These are phyloP conservation scores for Mycena leptocephala DNA, from an alignment of 768 basidiomycete species.

Conservation along the genomic window DNA sequence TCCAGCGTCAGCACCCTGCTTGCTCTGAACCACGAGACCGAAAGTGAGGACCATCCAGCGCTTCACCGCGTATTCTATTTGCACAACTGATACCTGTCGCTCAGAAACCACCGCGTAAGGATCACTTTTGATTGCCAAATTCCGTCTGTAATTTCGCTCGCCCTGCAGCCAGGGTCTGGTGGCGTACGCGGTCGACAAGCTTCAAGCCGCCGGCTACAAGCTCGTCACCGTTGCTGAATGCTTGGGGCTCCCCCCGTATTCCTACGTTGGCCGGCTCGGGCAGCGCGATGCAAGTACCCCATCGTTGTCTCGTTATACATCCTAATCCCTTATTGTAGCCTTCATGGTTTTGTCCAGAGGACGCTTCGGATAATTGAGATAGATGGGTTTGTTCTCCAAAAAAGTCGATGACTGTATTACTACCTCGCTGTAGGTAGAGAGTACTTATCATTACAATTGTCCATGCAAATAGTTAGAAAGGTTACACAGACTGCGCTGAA, in stretches of 20 bases:
- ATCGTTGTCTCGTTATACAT: too few species aligned
- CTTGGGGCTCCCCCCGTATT: conserved; percentile 28
- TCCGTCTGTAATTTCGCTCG: neutral
- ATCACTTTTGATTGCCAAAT: neutral
- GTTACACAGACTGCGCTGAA: too few species aligned
- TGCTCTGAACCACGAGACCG: conserved; percentile 51
- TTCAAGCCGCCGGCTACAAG: conserved; percentile 39
- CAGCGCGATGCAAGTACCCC: conserved; percentile 12
- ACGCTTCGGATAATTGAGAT: too few species aligned
- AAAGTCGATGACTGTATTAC: too few species aligned
- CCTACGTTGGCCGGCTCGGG: neutral
- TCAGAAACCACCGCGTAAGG: conserved; percentile 25
- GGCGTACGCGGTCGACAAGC: conserved; percentile 36
- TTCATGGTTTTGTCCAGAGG: too few species aligned
- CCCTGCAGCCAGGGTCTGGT: conserved; percentile 11
- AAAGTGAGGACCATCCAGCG: neutral
- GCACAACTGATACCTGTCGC: neutral
- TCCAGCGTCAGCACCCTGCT: too few species aligned
- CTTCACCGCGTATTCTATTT: neutral
- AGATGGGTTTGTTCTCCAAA: too few species aligned
- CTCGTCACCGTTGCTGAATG: conserved; percentile 45
- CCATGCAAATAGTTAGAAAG: too few species aligned
- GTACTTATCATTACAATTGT: too few species aligned
- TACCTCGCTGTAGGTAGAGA: too few species aligned
- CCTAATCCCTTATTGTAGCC: too few species aligned